Evolutionary conservation across 1,139 yeast genomes (phyloP), one percentile per base, ranked within the genome.

Genomic region (Ogataea hybrid): DNA sequence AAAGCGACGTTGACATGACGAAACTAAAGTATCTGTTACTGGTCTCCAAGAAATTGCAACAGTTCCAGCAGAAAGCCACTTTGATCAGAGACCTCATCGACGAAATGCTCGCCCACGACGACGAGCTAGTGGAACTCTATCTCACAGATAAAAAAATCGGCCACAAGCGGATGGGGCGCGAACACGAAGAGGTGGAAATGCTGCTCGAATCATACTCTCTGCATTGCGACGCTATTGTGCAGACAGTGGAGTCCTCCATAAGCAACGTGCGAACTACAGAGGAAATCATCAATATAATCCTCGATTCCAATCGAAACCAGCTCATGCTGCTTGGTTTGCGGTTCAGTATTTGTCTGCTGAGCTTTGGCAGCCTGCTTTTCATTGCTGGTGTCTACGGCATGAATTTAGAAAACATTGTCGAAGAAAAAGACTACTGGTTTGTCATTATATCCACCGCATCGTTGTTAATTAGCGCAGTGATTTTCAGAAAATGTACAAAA

Each of bases 31-130:
- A 84, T 46, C 65, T 94, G 44, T 73, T 94, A 39, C 79, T 90
- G 36, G 87, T 85, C 51, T 84, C 88, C 58, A 94, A 92, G 60
- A 79, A 81, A 47, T 69, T 92, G 20, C 77, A 87, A 11, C 83
- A 88, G 34, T 94, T 89, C 59, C 74, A 82, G 52, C 96, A 90
- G 62, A 87, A 89, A 60, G 86, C 95, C 0, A 69, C 83, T 2
- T 71, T 94, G 51, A 87, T 92, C 42, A 71, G 96, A 50, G 85
- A 88, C 54, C 85, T 90, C 25, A 66, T 94, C 28, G 96, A 92
- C 58, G 97, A 92, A 48, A 64, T 92, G 35, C 66, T 94, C 28
- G 97, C 90, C 42, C 88, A 83, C 51, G 96, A 86, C 56, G 92
- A 84, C 49, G 86, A 81, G 50, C 64, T 85, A 44, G 75, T 77